A percentile compares a stretch with the other conserved stretches of the same genome.
Conservation (phyloP, 345 rosid genomes). For the Eucalyptus regnans region DNA sequence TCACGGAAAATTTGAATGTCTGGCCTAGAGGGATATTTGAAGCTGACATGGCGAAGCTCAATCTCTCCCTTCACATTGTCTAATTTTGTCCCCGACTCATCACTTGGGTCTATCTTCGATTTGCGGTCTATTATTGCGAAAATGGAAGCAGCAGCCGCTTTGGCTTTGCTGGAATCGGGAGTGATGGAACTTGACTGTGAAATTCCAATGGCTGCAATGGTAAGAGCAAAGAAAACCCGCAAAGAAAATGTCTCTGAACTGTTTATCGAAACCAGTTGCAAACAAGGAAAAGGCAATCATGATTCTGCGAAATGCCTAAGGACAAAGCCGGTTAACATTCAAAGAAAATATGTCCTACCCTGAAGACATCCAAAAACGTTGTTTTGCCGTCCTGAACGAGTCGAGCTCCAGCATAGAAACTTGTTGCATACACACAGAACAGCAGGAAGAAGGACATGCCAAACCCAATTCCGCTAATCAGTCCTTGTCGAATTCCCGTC, state of each 20-base stretch:
- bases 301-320: neutral
- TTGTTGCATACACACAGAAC: conserved; percentile 37
- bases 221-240: conserved; percentile 64
- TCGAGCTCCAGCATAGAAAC: conserved; percentile 71
- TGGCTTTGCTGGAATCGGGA: conserved; percentile 51
- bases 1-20: conserved; percentile 52
- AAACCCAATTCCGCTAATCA: conserved; percentile 52
- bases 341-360: conserved; percentile 11
- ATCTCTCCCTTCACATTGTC: conserved; percentile 54
- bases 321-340: neutral
- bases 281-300: neutral
- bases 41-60: conserved; percentile 44
- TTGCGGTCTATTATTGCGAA: conserved; percentile 44
- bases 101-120: conserved; percentile 53
- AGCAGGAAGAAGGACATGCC: conserved; percentile 48
- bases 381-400: conserved; percentile 36
- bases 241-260: neutral
- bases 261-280: neutral
- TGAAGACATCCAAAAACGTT: conserved; percentile 42
- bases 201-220: conserved; percentile 45
- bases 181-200: conserved; percentile 60
- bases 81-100: conserved; percentile 42
- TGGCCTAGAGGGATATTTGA: conserved; percentile 63
- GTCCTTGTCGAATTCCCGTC: conserved; percentile 55
- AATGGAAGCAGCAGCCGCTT: conserved; percentile 51